A percentile compares a stretch with the other conserved stretches of the same genome.
phyloP scores from a whole-genome alignment of 495 filamentous ascomycete species.

The Xylaria palmicola region DNA sequence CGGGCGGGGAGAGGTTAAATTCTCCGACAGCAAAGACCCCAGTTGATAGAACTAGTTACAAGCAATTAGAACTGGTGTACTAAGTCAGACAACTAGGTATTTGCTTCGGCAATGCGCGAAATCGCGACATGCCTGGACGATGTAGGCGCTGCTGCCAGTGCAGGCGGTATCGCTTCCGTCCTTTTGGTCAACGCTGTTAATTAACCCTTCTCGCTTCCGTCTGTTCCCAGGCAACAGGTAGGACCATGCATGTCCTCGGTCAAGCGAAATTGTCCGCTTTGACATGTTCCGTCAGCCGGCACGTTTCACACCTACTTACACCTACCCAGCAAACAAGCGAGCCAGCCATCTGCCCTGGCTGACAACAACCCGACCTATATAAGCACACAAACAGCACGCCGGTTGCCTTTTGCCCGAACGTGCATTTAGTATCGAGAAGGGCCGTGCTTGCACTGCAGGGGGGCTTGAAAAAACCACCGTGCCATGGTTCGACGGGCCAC shows the following conservation, averaged over 20 bases:
- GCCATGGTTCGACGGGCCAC: no score
- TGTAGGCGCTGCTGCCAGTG: neutral
- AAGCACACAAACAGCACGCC: neutral
- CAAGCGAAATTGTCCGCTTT: neutral
- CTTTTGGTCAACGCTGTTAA: no score
- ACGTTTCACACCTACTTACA: neutral
- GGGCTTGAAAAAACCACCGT: no score
- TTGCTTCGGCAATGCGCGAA: neutral
- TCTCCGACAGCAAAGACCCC: neutral
- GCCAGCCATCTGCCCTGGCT: no score
- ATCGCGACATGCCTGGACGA: neutral
- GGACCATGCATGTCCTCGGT: neutral
- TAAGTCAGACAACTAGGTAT: no score
- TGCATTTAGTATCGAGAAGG: no score
- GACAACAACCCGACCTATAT: no score
- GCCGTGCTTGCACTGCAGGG: no score
- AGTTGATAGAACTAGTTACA: neutral
- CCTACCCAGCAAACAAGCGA: no score
- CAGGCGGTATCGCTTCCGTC: neutral
- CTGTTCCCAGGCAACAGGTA: neutral
- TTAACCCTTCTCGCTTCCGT: neutral
- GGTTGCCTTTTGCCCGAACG: conserved; percentile 3
- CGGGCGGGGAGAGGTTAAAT: no score
- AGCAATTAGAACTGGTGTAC: neutral
- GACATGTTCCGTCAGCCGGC: neutral